Evolutionary conservation across 495 filamentous ascomycete genomes (phyloP), one percentile per base, ranked within the genome.

Genomic region (Xylaria telfairii): DNA sequence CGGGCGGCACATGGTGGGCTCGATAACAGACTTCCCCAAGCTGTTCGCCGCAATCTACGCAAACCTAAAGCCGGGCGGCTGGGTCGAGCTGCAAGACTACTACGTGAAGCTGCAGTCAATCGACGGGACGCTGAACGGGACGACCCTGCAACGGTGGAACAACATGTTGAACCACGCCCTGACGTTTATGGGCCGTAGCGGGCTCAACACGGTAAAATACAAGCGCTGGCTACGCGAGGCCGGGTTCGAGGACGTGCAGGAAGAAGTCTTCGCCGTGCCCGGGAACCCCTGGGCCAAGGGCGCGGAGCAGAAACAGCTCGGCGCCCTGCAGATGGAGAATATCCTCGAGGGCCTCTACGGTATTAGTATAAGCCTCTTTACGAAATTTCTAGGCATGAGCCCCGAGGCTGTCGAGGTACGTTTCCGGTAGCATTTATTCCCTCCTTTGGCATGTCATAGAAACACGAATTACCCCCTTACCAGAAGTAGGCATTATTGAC

Each of bases 271-370:
- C 64, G 83, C 84, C 41, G 79, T 84, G 72, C 86, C 86, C 2
- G 74, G 86, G 42, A 85, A 85, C 24, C 78, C 86, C 9, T 90
- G 88, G 88, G 73, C 86, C 0, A 81, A 79, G 34, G 83, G 87
- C 37, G 72, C 73, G 54, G 77, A 80, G 13, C 65, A 85, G 64
- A 88, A 87, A 72, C 75, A 82, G 49, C 73, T 89, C 26, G 87
- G 87, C 0, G 67, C 72, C 49, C 86, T 82, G 82, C 73, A 76
- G 57, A 76, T 78, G 73, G 71, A 72, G 17, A 77, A 83, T 68
- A 69, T 80, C 63, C 69, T 82, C 24, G 72, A 78, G 63, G 87
- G 84, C 1, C 64, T 89, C 69, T 76, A 85, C 12, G 81, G 83
- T 0, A 84, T 88, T 61, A 83, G 77, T 34, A 84, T 86, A 59